Evolutionary conservation across 2,329 filamentous ascomycete species (phyloP).

Genomic region (Furcasterigmium sp.): DNA sequence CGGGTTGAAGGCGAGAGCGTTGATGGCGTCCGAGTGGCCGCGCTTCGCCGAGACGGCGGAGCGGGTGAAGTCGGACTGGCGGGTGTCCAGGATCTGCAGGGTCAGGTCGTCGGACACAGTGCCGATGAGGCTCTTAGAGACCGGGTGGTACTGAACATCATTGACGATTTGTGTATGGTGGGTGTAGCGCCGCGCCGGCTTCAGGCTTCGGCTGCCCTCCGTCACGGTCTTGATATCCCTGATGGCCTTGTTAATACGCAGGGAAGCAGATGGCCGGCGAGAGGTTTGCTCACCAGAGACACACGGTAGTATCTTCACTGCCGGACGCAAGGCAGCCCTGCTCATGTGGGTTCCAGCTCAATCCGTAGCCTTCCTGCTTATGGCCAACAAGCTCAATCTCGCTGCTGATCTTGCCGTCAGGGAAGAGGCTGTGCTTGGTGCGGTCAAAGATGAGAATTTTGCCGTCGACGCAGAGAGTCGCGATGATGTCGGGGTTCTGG

Average conservation of each 20-base stretch:
- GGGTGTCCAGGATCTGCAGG: slow-evolving; percentile 85
- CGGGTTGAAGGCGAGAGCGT: slow-evolving; percentile 92
- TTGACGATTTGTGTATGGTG: slow-evolving; percentile 92
- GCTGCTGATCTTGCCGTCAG: slow-evolving; percentile 68
- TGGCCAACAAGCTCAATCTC: slow-evolving; percentile 86
- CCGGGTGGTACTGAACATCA: slow-evolving; percentile 91
- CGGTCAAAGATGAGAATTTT: slow-evolving; percentile 91
- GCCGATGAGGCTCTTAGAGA: slow-evolving; percentile 79
- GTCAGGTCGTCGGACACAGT: slow-evolving; percentile 94
- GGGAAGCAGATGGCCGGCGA: slow-evolving; percentile 8
- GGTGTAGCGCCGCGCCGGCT: slow-evolving; percentile 70
- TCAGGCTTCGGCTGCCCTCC: slow-evolving; percentile 63
- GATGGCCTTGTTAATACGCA: slow-evolving; percentile 1
- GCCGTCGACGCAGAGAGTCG: slow-evolving; percentile 83
- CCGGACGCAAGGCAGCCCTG: slow-evolving; percentile 82
- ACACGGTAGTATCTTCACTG: slow-evolving; percentile 86
- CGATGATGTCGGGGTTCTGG: slow-evolving; percentile 94
- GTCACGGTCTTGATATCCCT: slow-evolving; percentile 79
- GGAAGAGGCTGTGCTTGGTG: slow-evolving; percentile 81
- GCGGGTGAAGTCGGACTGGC: slow-evolving; percentile 58
- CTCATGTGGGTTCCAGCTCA: slow-evolving; percentile 85
- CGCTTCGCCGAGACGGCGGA: slow-evolving; percentile 64
- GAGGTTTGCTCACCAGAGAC: slow-evolving; percentile 64
- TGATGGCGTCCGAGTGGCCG: slow-evolving; percentile 89
- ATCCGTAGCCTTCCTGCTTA: slow-evolving; percentile 81